These are phyloP conservation scores for Bondarzewia mesenterica DNA, from an alignment of 1,284 basidiomycete genomes.

Conservation along the genomic window DNA sequence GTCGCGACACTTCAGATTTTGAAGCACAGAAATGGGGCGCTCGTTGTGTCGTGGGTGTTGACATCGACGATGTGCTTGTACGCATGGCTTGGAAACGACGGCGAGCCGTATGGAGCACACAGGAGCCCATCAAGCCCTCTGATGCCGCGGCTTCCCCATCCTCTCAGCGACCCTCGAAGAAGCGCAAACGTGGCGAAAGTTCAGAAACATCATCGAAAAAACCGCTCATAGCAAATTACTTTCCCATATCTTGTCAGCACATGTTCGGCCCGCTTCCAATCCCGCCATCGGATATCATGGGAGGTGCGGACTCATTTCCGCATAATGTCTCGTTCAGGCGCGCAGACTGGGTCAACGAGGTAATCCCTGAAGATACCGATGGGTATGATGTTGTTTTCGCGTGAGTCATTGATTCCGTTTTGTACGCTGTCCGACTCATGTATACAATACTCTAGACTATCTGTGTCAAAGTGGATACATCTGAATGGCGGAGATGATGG, in stretches of 20 bases:
- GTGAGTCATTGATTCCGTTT: constrained; percentile 32
- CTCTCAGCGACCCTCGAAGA: background rate
- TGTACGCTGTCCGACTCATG: background rate
- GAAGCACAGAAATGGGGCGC: constrained; percentile 59
- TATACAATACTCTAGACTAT: constrained; percentile 44
- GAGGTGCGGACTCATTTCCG: constrained; percentile 44
- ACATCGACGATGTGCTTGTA: constrained; percentile 69
- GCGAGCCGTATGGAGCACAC: constrained; percentile 60
- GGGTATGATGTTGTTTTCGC: constrained; percentile 69
- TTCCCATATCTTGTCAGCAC: constrained; percentile 67
- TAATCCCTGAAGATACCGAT: constrained; percentile 45
- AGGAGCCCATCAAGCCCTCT: constrained; percentile 27
- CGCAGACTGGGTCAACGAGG: constrained; percentile 59
- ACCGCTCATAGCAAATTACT: constrained; percentile 34
- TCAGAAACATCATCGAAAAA: background rate
- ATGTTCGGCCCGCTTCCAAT: constrained; percentile 67
- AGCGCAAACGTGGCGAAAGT: background rate
- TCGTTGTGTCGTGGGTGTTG: constrained; percentile 63
- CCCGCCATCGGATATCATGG: constrained; percentile 30
- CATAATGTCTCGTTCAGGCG: constrained; percentile 66
- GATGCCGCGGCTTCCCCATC: background rate
- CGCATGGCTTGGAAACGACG: constrained; percentile 64
- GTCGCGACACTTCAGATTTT: background rate
- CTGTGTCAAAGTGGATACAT: constrained; percentile 83
- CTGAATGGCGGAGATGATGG: constrained; percentile 68